Base-by-base conservation (phyloP, 495 filamentous ascomycete genomes). In the Podospora anserina region DNA sequence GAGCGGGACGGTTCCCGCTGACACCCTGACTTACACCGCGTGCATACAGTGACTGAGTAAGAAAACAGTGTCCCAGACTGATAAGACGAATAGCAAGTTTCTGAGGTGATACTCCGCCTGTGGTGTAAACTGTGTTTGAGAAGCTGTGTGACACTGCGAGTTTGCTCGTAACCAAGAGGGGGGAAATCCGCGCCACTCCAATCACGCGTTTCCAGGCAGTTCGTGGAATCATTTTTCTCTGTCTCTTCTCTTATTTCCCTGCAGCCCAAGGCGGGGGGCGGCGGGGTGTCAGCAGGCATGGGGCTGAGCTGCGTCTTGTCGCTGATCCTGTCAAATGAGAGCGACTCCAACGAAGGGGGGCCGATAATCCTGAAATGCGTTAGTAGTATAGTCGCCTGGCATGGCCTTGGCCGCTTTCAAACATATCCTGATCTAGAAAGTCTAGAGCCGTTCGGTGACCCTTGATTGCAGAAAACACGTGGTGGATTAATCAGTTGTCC, bases 251-350 rank as follows among this genome's bases (percentile, higher is more conserved):
- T 49, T 23, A 23, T 23, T 23, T 49, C 39, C 39, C 39, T 49
- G 39, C 13, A 49, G 39, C 39, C 15, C 39, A 49, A 49, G 39
- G 39, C 39, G 39, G 39, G 39, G 39, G 39, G 13, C 39, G 39
- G 39, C 39, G 39, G 39, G 39, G 39, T 58, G 55, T 58, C 55
- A 58, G 55, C 55, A 58, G 26, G 55, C 55, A 19, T 58, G 55
- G 55, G 55, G 55, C 55, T 58, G 55, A 58, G 55, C 23, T 58
- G 55, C 55, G 39, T 49, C 39, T 16, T 49, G 13, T 18, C 39
- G 39, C 39, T 49, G 39, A 49, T 49, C 13, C 39, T 49, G 39
- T 49, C 39, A 49, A 49, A 49, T 49, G 39, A 49, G 39, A 49
- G 39, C 39, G 39, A 49, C 15, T 49, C 39, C 15, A 49, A 49